Base-by-base conservation (phyloP, 805 yeast genomes). In the Lipomyces sp. region DNA sequence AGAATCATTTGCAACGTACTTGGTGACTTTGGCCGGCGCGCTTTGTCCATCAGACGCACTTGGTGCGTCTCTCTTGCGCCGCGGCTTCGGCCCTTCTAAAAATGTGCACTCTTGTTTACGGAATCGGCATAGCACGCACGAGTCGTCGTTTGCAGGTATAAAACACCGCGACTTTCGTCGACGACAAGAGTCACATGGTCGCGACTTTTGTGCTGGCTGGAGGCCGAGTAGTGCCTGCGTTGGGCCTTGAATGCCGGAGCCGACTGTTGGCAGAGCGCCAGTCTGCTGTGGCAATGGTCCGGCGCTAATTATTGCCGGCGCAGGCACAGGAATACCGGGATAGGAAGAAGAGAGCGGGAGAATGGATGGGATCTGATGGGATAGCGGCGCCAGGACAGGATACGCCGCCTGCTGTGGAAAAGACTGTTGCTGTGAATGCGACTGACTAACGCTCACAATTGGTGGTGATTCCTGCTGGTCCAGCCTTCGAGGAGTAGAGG, bases 111-210 rank as follows among this genome's bases (percentile, higher is more conserved):
- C 74, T 87, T 90, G 42, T 87, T 80, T 73, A 89, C 95, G 79
- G 96, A 92, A 74, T 87, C 88, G 53, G 85, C 86, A 78, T 96
- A 92, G 71, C 84, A 85, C 62, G 83, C 71, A 60, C 70, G 75
- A 54, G 67, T 74, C 80, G 58, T 87, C 77, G 65, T 85, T 86
- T 1, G 90, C 88, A 1, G 84, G 81, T 71, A 87, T 80, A 33
- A 90, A 88, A 80, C 98, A 93, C 70, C 90, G 86, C 30, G 89
- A 88, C 74, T 90, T 90, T 58, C 93, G 82, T 65, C 92, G 80
- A 53, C 96, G 82, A 77, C 98, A 93, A 71, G 88, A 91, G 74
- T 90, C 97, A 75, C 97, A 92, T 0, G 96, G 94, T 18, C 82
- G 69, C 10, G 75, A 66, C 60, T 76, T 76, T 35, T 55, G 59